These are phyloP conservation scores for Paradendryphiella salina DNA, from an alignment of 2,329 filamentous ascomycete species.

Conservation along the genomic window DNA sequence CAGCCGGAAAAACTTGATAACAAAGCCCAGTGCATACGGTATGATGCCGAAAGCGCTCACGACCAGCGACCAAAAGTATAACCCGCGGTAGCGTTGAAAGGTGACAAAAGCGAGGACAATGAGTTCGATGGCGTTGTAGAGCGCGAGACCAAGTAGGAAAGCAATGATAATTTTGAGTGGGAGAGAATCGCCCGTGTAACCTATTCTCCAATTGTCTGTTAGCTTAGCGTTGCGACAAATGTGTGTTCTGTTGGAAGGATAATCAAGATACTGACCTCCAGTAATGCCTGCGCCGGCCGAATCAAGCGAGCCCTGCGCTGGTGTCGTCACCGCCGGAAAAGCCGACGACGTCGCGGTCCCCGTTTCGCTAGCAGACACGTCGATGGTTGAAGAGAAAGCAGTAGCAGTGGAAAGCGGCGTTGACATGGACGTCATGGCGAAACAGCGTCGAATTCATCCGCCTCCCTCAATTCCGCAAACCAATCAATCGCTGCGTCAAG, in stretches of 20 bases:
- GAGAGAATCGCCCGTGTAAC: slow-evolving; percentile 40
- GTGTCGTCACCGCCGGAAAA: slow-evolving; percentile 19
- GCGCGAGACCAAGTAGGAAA: slow-evolving; percentile 44
- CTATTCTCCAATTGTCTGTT: slow-evolving; percentile 11
- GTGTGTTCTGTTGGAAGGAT: too few species aligned
- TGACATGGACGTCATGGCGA: too few species aligned
- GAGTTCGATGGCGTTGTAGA: slow-evolving; percentile 52
- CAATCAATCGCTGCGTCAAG: too few species aligned
- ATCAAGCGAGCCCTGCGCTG: slow-evolving; percentile 33
- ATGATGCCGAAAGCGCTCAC: slow-evolving; percentile 51
- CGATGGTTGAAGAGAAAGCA: neutral
- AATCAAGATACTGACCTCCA: slow-evolving; percentile 27
- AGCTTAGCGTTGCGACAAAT: too few species aligned
- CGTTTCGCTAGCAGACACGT: neutral
- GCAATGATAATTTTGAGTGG: slow-evolving; percentile 37
- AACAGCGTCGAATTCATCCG: too few species aligned
- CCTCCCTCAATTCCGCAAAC: too few species aligned
- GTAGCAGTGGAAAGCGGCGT: slow-evolving; percentile 17
- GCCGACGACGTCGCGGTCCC: slow-evolving; percentile 17
- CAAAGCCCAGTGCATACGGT: slow-evolving; percentile 54
- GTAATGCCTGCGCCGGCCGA: slow-evolving; percentile 41
- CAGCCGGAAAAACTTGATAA: slow-evolving; percentile 49
- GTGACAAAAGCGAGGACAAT: slow-evolving; percentile 53
- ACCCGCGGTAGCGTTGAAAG: slow-evolving; percentile 53
- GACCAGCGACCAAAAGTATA: slow-evolving; percentile 57